Percentiles rank a stretch among this genome's conserved stretches.
These are phyloP conservation scores for Aspergillus haitiensis DNA, from an alignment of 495 filamentous ascomycete genomes.

Conservation along the genomic window DNA sequence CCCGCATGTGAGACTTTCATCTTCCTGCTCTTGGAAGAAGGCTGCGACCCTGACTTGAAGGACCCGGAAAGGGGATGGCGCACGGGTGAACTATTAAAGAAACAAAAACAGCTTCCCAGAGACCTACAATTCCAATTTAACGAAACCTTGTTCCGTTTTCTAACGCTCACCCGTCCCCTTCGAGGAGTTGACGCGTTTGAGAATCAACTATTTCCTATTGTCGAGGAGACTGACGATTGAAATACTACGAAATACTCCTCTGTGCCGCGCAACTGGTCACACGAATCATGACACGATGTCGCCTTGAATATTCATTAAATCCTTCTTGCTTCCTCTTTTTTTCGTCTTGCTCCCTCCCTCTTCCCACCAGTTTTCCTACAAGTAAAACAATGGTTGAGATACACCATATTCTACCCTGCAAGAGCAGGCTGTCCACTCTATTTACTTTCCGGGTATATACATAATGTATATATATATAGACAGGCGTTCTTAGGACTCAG, in stretches of 20 bases:
- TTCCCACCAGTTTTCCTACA: too few species aligned
- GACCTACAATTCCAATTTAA: slow-evolving; percentile 47
- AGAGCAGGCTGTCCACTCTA: too few species aligned
- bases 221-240: background rate
- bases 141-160: slow-evolving; percentile 44
- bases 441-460: too few species aligned
- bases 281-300: too few species aligned
- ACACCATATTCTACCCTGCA: too few species aligned
- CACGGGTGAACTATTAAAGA: slow-evolving; percentile 38
- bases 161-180: slow-evolving; percentile 36
- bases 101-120: slow-evolving; percentile 39
- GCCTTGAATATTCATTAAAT: too few species aligned
- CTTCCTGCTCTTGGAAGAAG: slow-evolving; percentile 46
- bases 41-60: slow-evolving; percentile 37
- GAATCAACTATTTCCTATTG: slow-evolving; percentile 22
- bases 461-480: too few species aligned
- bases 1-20: slow-evolving; percentile 47
- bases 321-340: too few species aligned
- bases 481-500: too few species aligned
- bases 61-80: slow-evolving; percentile 44
- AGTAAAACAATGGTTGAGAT: too few species aligned
- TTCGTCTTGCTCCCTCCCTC: too few species aligned
- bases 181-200: slow-evolving; percentile 40
- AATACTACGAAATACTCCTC: background rate
- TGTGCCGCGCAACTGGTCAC: background rate